phyloP scores from a whole-genome alignment of 306 rosid genomes.

The Citrullus colocynthis region DNA sequence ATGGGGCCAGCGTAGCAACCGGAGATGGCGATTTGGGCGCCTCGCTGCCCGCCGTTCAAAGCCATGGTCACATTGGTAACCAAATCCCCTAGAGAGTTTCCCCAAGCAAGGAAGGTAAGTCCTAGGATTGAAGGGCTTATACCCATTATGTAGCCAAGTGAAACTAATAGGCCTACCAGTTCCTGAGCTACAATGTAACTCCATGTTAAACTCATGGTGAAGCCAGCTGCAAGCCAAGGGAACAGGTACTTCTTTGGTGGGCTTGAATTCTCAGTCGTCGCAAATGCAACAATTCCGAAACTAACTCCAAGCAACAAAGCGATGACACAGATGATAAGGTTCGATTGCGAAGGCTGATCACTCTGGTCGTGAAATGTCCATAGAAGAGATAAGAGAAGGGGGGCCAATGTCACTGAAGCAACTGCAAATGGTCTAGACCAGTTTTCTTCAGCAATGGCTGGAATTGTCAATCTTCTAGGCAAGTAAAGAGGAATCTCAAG shows the following conservation, averaged over 20 bases:
- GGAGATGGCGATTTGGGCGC: slow-evolving; percentile 63
- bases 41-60: slow-evolving; percentile 53
- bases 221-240: slow-evolving; percentile 62
- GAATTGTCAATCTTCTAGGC: slow-evolving; percentile 75
- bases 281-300: slow-evolving; percentile 36
- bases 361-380: slow-evolving; percentile 27
- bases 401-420: slow-evolving; percentile 54
- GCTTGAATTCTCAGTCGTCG: slow-evolving; percentile 27
- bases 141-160: slow-evolving; percentile 55
- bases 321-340: slow-evolving; percentile 17
- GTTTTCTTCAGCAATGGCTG: slow-evolving; percentile 46
- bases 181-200: slow-evolving; percentile 63
- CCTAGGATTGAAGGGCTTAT: slow-evolving; percentile 73
- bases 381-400: slow-evolving; percentile 36
- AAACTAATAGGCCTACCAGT: slow-evolving; percentile 44
- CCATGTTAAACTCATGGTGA: slow-evolving; percentile 71
- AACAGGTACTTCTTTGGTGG: slow-evolving; percentile 54
- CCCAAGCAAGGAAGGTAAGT: slow-evolving; percentile 85
- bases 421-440: slow-evolving; percentile 74
- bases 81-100: slow-evolving; percentile 73
- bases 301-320: slow-evolving; percentile 33
- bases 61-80: slow-evolving; percentile 67
- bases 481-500: slow-evolving; percentile 56
- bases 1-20: slow-evolving; percentile 80
- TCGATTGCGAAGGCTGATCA: slow-evolving; percentile 3